phyloP scores from a whole-genome alignment of 2,329 filamentous ascomycete genomes.

The Periconia sp. region DNA sequence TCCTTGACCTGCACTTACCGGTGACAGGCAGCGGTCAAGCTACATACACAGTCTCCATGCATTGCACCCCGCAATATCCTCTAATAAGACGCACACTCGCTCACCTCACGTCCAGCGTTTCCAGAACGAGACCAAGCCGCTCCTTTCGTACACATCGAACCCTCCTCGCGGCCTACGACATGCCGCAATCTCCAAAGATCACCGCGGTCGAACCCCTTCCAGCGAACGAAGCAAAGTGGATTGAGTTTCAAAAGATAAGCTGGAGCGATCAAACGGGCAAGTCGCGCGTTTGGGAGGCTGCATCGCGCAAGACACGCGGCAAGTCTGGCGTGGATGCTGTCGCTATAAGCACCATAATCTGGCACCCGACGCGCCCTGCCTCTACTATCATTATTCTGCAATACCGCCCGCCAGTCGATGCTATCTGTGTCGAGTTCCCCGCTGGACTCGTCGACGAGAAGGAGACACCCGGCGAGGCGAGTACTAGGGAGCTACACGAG shows the following conservation, averaged over 20 bases:
- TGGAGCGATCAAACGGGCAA: slow-evolving; percentile 55
- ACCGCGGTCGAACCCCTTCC: slow-evolving; percentile 54
- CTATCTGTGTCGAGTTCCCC: slow-evolving; percentile 65
- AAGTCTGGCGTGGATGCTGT: slow-evolving; percentile 66
- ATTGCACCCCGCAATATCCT: neutral
- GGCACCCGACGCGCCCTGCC: slow-evolving; percentile 53
- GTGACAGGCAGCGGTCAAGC: too few species aligned
- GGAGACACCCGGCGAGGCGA: slow-evolving; percentile 62
- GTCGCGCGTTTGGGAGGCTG: slow-evolving; percentile 57
- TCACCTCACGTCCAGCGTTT: neutral
- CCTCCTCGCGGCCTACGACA: slow-evolving; percentile 35
- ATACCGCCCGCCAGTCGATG: slow-evolving; percentile 65
- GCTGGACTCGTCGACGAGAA: slow-evolving; percentile 65
- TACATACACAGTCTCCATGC: neutral
- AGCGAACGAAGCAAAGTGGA: slow-evolving; percentile 61
- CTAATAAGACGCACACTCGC: slow-evolving; percentile 3
- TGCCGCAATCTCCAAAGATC: slow-evolving; percentile 39
- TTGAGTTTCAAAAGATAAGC: slow-evolving; percentile 49
- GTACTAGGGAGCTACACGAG: slow-evolving; percentile 65
- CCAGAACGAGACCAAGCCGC: slow-evolving; percentile 6
- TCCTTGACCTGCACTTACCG: neutral
- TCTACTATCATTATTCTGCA: slow-evolving; percentile 64
- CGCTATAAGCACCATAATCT: slow-evolving; percentile 62
- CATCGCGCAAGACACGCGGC: slow-evolving; percentile 58
- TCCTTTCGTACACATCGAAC: slow-evolving; percentile 19